A percentile compares a stretch with the other conserved stretches of the same genome.
These are phyloP conservation scores for Clonostachys solani DNA, from an alignment of 2,329 filamentous ascomycete species.

Conservation along the genomic window DNA sequence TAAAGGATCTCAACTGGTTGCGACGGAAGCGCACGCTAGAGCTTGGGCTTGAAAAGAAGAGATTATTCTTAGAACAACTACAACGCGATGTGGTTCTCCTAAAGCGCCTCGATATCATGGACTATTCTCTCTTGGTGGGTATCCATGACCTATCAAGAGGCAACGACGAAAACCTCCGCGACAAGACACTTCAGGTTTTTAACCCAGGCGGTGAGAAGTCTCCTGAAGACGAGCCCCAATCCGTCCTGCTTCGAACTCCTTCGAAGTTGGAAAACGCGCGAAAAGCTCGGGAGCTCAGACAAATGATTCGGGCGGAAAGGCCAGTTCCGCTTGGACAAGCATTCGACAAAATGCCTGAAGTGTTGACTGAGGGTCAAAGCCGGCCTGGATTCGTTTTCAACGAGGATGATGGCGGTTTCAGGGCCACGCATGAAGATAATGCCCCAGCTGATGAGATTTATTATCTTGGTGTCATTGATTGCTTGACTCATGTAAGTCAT, in stretches of 20 bases:
- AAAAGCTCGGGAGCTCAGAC: constrained; percentile 84
- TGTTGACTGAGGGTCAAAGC: constrained; percentile 71
- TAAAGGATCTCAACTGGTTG: constrained; percentile 97
- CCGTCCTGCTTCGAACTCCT: constrained; percentile 77
- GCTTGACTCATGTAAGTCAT: constrained; percentile 82
- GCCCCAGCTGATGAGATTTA: constrained; percentile 86
- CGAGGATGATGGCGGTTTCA: constrained; percentile 87
- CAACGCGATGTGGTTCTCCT: constrained; percentile 81
- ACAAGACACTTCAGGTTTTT: constrained; percentile 89
- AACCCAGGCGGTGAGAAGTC: constrained; percentile 72
- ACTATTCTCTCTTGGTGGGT: constrained; percentile 92
- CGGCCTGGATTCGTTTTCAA: constrained; percentile 79
- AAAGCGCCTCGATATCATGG: constrained; percentile 93
- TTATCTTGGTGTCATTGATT: constrained; percentile 97
- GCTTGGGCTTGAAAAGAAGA: constrained; percentile 83
- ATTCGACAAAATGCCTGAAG: constrained; percentile 82
- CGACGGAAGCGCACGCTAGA: constrained; percentile 81
- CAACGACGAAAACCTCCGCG: constrained; percentile 89
- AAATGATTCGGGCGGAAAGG: constrained; percentile 89
- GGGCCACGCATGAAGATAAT: constrained; percentile 89
- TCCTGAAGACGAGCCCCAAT: constrained; percentile 55
- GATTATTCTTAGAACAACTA: constrained; percentile 84
- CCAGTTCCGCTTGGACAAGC: constrained; percentile 89
- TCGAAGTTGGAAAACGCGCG: constrained; percentile 89
- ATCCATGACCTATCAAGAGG: constrained; percentile 88